Evolutionary conservation across 371 early-diverging fungal species (phyloP).

Genomic region (Capillidium heterosporum): DNA sequence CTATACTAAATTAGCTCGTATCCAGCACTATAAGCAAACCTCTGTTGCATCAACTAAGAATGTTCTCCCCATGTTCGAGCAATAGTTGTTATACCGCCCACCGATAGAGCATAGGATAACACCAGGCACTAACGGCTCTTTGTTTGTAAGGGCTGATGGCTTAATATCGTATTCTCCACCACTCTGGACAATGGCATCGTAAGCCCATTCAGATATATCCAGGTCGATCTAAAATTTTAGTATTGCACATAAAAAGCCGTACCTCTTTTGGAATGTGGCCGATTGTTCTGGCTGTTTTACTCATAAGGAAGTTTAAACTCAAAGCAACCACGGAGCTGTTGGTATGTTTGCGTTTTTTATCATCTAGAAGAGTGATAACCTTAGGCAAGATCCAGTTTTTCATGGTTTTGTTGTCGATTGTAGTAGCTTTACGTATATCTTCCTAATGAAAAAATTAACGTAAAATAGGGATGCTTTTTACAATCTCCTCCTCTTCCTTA

Average conservation of each 20-base stretch:
- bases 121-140: conserved; percentile 55
- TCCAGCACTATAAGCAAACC: conserved; percentile 10
- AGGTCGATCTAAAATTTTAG: conserved; percentile 10
- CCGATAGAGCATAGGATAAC: conserved; percentile 85
- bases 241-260: neutral
- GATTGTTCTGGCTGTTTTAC: conserved; percentile 44
- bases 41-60: conserved; percentile 83
- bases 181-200: conserved; percentile 90
- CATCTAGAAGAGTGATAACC: too few species aligned
- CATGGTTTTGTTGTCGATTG: too few species aligned
- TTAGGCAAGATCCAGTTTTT: too few species aligned
- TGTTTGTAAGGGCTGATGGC: conserved; percentile 60
- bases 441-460: conserved; percentile 45
- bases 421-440: conserved; percentile 29
- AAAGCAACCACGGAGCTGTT: too few species aligned
- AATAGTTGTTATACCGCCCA: conserved; percentile 82
- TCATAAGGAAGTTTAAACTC: conserved; percentile 5
- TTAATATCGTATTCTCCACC: conserved; percentile 84
- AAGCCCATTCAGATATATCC: conserved; percentile 73
- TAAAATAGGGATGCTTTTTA: conserved; percentile 54
- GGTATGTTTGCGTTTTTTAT: too few species aligned
- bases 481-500: conserved; percentile 81
- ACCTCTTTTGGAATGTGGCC: neutral
- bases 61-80: conserved; percentile 83
- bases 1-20: conserved; percentile 9